Base-by-base conservation (phyloP, 2,329 filamentous ascomycete genomes). In the Alternaria arborescens region DNA sequence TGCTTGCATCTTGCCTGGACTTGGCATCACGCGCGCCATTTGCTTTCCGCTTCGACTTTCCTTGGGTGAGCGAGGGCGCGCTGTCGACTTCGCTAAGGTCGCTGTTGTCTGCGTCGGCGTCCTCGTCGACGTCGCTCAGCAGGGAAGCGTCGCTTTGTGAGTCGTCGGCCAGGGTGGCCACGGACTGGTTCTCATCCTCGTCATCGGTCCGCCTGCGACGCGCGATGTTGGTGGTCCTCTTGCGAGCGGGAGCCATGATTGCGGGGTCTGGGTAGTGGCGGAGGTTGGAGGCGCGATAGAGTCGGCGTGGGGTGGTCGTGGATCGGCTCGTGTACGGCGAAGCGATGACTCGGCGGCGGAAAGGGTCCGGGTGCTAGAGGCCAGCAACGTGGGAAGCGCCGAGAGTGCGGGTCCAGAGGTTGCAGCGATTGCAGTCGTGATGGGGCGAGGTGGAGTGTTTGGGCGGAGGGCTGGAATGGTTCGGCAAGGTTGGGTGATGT, bases 111-210 rank as follows among this genome's bases (percentile, higher is more conserved):
- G 79, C 83, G 71, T 87, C 85, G 58, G 83, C 86, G 64, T 88
- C 84, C 57, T 86, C 85, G 52, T 87, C 86, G 46, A 81, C 80
- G 62, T 87, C 85, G 68, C 82, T 88, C 64, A 83, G 80, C 22
- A 82, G 78, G 12, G 87, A 89, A 38, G 81, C 84, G 74, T 89
- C 88, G 75, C 86, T 89, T 77, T 88, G 79, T 41, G 87, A 89
- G 73, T 89, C 87, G 67, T 88, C 86, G 52, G 85, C 84, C 58
- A 85, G 67, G 55, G 81, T 85, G 52, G 80, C 81, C 61, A 85
- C 74, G 32, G 76, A 77, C 53, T 64, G 65, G 60, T 70, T 76
- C 62, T 79, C 76, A 56, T 74, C 76, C 52, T 80, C 78, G 48
- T 80, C 78, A 52, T 79, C 78, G 44, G 78, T 71, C 53, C 77